Evolutionary conservation across 768 basidiomycete genomes (phyloP).

Genomic region (Lyophyllum shimeji): DNA sequence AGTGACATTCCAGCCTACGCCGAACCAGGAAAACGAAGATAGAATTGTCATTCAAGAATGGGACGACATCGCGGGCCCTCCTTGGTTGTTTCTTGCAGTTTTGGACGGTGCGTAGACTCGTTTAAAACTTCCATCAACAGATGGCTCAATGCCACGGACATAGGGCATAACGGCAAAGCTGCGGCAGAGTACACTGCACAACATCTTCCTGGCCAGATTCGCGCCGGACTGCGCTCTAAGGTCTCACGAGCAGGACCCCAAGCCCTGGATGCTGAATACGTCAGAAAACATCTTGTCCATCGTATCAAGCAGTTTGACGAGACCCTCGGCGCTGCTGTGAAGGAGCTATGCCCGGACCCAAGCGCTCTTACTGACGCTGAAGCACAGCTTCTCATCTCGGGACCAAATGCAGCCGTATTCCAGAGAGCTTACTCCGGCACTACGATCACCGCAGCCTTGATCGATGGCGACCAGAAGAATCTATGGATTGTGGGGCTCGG

Average conservation of each 20-base stretch:
- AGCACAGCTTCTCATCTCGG: background rate
- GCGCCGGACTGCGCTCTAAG: background rate
- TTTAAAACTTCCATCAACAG: no score
- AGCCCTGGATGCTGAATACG: background rate
- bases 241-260: background rate
- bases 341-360: background rate
- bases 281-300: background rate
- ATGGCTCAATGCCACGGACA: background rate
- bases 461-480: background rate
- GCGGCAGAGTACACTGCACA: background rate
- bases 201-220: background rate
- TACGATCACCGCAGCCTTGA: background rate
- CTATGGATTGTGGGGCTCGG: conserved; percentile 3
- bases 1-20: conserved; percentile 4
- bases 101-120: background rate
- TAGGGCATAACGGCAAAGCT: background rate
- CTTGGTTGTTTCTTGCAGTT: conserved; percentile 4
- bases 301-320: background rate
- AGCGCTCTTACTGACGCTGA: background rate
- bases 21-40: background rate
- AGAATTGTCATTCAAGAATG: background rate
- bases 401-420: background rate
- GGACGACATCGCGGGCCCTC: background rate
- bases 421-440: background rate
- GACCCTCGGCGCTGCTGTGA: background rate